Evolutionary conservation across 176 grass and related monocot species (phyloP), one percentile per base, ranked within the genome.

Genomic region (Puccinellia tenuiflora): DNA sequence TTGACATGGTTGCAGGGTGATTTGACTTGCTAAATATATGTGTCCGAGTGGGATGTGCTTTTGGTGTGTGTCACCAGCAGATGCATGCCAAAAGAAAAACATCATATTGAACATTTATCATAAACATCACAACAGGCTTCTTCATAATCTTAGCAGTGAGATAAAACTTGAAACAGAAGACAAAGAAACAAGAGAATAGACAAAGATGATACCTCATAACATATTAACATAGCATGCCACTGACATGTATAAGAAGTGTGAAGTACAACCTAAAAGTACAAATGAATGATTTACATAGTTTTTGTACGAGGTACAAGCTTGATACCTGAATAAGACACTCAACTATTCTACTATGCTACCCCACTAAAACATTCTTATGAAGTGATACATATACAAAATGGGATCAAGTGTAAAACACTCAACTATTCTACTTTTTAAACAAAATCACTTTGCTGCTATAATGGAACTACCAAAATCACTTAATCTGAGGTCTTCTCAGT

Each of bases 301-400:
- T 18, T 63, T 59, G 24, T 83, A 22, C 20, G 14, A 52, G 9
- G 65, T 35, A 43, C 37, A 82, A 72, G 11, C 39, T 24, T 73
- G 14, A 47, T 84, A 42, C 11, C 20, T 33, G 28, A 21, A 65
- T 26, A 37, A 18, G 24, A 61, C n/a, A n/a, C n/a, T n/a, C n/a
- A n/a, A n/a, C n/a, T n/a, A 52, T 40, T 73, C 6, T 20, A 73
- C 22, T 75, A 20, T 39, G 73, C 56, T 17, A 18, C 26, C 31
- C 52, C 73, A 72, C 37, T 63, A 66, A 83, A 77, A 60, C 11
- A 78, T 22, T 52, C 37, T 76, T 38, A 88, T 48, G 28, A 70
- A 18, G 82, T 43, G 43, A 31, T 63, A 71, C 53, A 83, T 24
- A 42, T 70, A 62, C 24, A 78, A 63, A 35, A 28, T 50, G 30